phyloP scores from a whole-genome alignment of 2,329 filamentous ascomycete species.

The Epichloe gansuensis region DNA sequence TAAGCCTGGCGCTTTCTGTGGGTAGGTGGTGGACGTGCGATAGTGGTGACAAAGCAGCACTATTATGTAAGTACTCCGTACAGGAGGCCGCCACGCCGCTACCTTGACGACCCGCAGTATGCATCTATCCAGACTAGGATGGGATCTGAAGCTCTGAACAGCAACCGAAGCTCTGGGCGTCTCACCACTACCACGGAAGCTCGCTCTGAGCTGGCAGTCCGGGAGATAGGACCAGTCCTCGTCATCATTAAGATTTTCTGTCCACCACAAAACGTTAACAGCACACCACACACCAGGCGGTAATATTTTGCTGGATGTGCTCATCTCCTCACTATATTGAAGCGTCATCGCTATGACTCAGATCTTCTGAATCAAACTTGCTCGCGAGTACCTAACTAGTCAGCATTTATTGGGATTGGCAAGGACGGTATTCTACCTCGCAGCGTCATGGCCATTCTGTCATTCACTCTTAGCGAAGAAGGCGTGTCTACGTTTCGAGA shows the following conservation, averaged over 20 bases:
- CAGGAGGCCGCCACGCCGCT: too few species aligned
- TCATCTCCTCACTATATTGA: neutral
- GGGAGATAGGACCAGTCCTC: too few species aligned
- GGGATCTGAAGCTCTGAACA: neutral
- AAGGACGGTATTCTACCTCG: neutral
- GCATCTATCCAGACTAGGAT: neutral
- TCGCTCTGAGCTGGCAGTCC: too few species aligned
- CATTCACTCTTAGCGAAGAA: constrained; percentile 62
- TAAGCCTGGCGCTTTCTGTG: neutral
- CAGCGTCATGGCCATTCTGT: constrained; percentile 45
- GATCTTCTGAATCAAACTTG: neutral
- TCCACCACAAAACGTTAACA: too few species aligned
- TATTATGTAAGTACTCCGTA: too few species aligned
- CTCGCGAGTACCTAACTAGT: neutral
- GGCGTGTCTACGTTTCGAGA: constrained; percentile 60
- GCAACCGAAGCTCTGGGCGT: neutral
- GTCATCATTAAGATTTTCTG: too few species aligned
- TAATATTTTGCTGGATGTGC: neutral
- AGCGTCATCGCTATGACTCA: neutral
- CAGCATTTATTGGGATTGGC: neutral
- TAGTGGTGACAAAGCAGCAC: neutral
- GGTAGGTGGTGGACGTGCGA: neutral
- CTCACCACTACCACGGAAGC: too few species aligned
- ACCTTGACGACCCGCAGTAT: constrained; percentile 1
- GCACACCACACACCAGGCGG: neutral